Evolutionary conservation across 306 rosid species (phyloP).

Genomic region (Ormosia emarginata): DNA sequence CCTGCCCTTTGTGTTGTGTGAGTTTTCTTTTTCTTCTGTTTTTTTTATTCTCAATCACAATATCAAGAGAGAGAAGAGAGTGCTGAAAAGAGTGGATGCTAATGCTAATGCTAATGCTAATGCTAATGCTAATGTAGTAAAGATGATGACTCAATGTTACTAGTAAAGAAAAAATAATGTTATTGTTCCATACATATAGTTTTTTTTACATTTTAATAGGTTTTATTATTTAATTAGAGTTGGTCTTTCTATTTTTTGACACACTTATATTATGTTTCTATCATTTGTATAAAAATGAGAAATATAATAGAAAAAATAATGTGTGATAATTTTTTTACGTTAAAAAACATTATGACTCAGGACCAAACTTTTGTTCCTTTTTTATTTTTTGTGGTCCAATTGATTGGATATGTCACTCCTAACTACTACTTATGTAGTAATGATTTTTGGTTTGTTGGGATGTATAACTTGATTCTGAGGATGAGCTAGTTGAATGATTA

Average conservation of each 20-base stretch:
- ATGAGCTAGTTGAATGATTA: too few species aligned
- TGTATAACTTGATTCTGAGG: neutral
- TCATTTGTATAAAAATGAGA: too few species aligned
- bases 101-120: neutral
- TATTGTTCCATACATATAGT: too few species aligned
- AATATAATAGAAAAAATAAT: too few species aligned
- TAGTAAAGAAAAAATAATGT: neutral
- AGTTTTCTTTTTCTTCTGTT: neutral
- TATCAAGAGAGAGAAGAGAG: neutral
- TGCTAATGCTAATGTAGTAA: neutral
- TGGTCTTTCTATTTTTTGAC: too few species aligned
- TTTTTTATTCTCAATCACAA: neutral
- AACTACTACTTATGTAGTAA: neutral
- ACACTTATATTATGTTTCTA: too few species aligned
- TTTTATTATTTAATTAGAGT: too few species aligned
- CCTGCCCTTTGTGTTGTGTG: slow-evolving; percentile 9
- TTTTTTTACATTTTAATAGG: too few species aligned
- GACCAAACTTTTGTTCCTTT: neutral
- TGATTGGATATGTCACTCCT: neutral
- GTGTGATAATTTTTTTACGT: too few species aligned
- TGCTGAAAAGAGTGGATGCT: neutral
- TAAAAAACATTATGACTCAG: neutral
- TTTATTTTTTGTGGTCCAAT: neutral
- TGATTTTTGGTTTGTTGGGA: neutral
- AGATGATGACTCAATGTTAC: slow-evolving; percentile 22